A percentile compares a stretch with the other conserved stretches of the same genome.
Evolutionary conservation across 306 rosid genomes (phyloP).

Genomic region (Crotalaria pallida): DNA sequence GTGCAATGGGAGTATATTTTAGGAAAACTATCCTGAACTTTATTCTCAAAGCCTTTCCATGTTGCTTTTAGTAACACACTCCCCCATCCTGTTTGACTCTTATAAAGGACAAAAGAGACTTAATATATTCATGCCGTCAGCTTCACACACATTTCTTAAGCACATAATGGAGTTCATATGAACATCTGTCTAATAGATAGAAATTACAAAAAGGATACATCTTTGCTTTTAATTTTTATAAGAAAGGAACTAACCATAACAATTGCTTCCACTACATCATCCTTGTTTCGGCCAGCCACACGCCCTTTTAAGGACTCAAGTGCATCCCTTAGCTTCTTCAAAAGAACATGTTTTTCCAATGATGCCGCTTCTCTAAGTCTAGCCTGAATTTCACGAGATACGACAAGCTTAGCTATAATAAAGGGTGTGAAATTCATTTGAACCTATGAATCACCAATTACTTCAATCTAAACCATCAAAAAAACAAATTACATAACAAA

Average conservation of each 20-base stretch:
- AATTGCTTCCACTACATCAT: conserved; percentile 90
- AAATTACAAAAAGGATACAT: not conserved
- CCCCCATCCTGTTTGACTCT: not conserved
- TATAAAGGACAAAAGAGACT: not conserved
- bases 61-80: not conserved
- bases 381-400: conserved; percentile 58
- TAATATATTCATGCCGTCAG: not conserved
- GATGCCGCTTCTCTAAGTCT: conserved; percentile 94
- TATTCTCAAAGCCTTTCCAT: not conserved
- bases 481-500: not conserved
- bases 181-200: not conserved
- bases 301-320: conserved; percentile 89
- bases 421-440: not conserved
- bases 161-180: not conserved
- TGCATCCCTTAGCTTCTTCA: conserved; percentile 91
- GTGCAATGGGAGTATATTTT: not conserved
- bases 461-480: not conserved
- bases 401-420: conserved; percentile 18
- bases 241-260: conserved; percentile 62
- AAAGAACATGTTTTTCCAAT: conserved; percentile 84
- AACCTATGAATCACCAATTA: conserved; percentile 1
- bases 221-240: not conserved
- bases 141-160: not conserved
- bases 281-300: conserved; percentile 88
- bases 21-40: not conserved